These are phyloP conservation scores for Aspergillus brasiliensis DNA, from an alignment of 2,329 filamentous ascomycete genomes.

Conservation along the genomic window DNA sequence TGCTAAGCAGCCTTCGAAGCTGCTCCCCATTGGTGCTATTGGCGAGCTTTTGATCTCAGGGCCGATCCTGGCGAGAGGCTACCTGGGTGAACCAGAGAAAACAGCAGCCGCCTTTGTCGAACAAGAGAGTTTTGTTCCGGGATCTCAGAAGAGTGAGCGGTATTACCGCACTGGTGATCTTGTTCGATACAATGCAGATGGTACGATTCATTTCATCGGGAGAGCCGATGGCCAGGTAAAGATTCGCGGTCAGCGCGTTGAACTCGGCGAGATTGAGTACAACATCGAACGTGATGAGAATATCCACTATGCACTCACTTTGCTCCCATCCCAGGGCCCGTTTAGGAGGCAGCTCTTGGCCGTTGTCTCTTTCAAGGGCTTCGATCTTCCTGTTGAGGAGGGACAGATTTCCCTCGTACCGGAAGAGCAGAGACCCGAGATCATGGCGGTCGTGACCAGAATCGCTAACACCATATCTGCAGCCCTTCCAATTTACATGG, in stretches of 20 bases:
- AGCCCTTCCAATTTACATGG: slow-evolving; percentile 12
- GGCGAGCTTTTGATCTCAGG: slow-evolving; percentile 19
- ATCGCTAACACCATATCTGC: slow-evolving; percentile 1
- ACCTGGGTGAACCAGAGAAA: slow-evolving; percentile 14
- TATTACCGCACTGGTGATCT: slow-evolving; percentile 20
- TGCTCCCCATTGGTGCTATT: slow-evolving; percentile 18
- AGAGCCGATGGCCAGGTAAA: slow-evolving; percentile 19
- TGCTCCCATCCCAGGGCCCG: slow-evolving; percentile 3
- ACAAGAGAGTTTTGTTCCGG: slow-evolving; percentile 7
- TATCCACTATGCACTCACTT: slow-evolving; percentile 8
- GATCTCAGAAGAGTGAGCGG: not conserved
- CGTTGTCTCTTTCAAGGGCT: not conserved
- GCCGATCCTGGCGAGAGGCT: slow-evolving; percentile 14
- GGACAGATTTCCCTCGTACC: not conserved
- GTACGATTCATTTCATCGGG: slow-evolving; percentile 14
- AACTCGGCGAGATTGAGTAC: slow-evolving; percentile 19
- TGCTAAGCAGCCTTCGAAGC: slow-evolving; percentile 12
- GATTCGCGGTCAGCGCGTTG: slow-evolving; percentile 19
- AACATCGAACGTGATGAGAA: slow-evolving; percentile 8
- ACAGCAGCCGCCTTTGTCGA: slow-evolving; percentile 15
- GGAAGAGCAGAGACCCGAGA: not conserved
- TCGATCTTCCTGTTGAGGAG: not conserved
- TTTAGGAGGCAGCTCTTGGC: not conserved
- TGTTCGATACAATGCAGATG: slow-evolving; percentile 14
- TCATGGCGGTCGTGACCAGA: not conserved